Evolutionary conservation across 1,284 basidiomycete species (phyloP).

Genomic region (Thecaphora thlaspeos): DNA sequence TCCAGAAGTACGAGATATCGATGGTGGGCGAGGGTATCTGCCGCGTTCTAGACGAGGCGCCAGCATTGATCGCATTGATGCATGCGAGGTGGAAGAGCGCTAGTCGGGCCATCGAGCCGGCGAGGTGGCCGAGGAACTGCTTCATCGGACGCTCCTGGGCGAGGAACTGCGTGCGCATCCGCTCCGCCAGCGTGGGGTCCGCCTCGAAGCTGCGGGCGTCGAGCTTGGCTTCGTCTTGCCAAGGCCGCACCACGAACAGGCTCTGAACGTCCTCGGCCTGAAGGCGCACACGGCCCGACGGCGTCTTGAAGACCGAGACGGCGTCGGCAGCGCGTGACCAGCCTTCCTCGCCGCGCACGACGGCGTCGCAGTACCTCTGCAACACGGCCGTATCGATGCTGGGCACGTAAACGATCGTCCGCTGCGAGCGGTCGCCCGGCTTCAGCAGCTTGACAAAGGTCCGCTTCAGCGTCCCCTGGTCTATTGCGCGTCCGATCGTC

Average conservation of each 20-base stretch:
- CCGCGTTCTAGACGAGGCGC: slow-evolving; percentile 6
- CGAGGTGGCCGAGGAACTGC: slow-evolving; percentile 32
- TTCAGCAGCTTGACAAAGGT: slow-evolving; percentile 22
- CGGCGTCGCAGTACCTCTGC: slow-evolving; percentile 21
- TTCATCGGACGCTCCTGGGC: slow-evolving; percentile 21
- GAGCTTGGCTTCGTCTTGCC: slow-evolving; percentile 11
- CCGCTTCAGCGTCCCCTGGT: slow-evolving; percentile 20
- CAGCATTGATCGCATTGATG: neutral
- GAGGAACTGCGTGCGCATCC: slow-evolving; percentile 19
- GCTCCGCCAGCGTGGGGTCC: slow-evolving; percentile 7
- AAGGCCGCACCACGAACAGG: slow-evolving; percentile 3
- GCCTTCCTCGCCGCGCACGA: slow-evolving; percentile 12
- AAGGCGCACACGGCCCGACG: neutral
- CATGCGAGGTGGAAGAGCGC: slow-evolving; percentile 33
- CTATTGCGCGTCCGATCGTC: slow-evolving; percentile 12
- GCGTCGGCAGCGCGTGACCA: slow-evolving; percentile 17
- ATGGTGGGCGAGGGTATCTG: slow-evolving; percentile 1
- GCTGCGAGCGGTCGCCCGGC: slow-evolving; percentile 9
- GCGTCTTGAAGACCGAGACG: slow-evolving; percentile 8
- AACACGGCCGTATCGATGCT: slow-evolving; percentile 15
- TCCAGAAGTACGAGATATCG: slow-evolving; percentile 39
- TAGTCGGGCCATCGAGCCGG: slow-evolving; percentile 31
- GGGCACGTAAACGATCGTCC: slow-evolving; percentile 29
- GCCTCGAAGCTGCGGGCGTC: slow-evolving; percentile 9
- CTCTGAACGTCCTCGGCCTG: slow-evolving; percentile 2